Evolutionary conservation across 106 monocot genomes (phyloP).

Genomic region (Alisma plantagoaquatica): DNA sequence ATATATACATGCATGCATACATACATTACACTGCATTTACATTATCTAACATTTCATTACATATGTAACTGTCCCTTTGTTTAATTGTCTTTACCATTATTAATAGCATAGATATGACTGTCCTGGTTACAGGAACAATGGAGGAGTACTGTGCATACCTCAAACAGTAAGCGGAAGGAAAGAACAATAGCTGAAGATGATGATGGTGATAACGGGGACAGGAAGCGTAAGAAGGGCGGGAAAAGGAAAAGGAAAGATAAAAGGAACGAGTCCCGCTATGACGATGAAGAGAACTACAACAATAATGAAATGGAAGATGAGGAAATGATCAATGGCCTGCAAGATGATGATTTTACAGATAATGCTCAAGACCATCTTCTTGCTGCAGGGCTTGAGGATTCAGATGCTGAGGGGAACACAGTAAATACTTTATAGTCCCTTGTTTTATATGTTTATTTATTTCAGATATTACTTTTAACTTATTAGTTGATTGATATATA

Average conservation of each 20-base stretch:
- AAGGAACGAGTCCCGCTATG: slow-evolving; percentile 26
- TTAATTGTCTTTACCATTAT: neutral
- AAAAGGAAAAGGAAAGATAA: slow-evolving; percentile 59
- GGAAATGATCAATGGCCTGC: slow-evolving; percentile 15
- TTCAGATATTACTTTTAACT: too few relatives aligned
- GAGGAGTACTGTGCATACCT: slow-evolving; percentile 39
- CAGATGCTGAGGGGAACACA: slow-evolving; percentile 89
- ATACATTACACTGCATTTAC: too few relatives aligned
- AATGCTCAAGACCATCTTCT: slow-evolving; percentile 59
- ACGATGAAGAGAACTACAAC: slow-evolving; percentile 43
- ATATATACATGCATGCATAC: too few relatives aligned
- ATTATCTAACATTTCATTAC: too few relatives aligned
- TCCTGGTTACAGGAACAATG: slow-evolving; percentile 92
- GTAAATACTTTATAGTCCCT: too few relatives aligned
- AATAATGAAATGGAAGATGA: slow-evolving; percentile 45
- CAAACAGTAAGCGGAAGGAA: slow-evolving; percentile 68
- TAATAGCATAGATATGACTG: too few relatives aligned
- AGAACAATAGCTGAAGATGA: slow-evolving; percentile 58
- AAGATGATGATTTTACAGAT: slow-evolving; percentile 32
- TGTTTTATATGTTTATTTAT: too few relatives aligned
- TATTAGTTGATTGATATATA: too few relatives aligned
- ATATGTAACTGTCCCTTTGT: too few relatives aligned
- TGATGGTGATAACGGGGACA: slow-evolving; percentile 51
- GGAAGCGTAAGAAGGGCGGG: slow-evolving; percentile 52
- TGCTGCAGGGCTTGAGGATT: slow-evolving; percentile 95